Evolutionary conservation across 257 asterid genomes (phyloP).

Genomic region (Gentiana macrophylla): DNA sequence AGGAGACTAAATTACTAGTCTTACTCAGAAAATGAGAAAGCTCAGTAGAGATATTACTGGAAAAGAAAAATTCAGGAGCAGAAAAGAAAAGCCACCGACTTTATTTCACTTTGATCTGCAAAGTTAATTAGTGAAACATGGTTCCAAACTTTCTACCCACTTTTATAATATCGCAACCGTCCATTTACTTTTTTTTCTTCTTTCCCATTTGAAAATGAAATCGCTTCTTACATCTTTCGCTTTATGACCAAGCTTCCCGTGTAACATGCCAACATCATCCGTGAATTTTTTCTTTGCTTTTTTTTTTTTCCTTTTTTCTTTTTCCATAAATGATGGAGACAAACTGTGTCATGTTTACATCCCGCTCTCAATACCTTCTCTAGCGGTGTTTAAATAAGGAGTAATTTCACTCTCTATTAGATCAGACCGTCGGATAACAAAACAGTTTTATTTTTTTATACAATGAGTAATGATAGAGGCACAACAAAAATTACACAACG

Average conservation of each 20-base stretch:
- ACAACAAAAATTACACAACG: not conserved
- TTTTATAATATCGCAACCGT: slow-evolving; percentile 92
- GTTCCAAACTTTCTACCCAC: slow-evolving; percentile 64
- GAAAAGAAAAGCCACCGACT: too few relatives aligned
- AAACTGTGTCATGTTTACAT: not conserved
- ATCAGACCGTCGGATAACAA: too few relatives aligned
- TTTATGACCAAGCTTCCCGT: slow-evolving; percentile 15
- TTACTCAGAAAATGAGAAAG: too few relatives aligned
- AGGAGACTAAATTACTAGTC: too few relatives aligned
- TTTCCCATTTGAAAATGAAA: slow-evolving; percentile 5
- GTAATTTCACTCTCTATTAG: not conserved
- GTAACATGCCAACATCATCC: slow-evolving; percentile 16
- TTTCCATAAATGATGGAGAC: too few relatives aligned
- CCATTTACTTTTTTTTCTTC: slow-evolving; percentile 36
- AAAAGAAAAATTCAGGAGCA: too few relatives aligned
- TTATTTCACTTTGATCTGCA: too few relatives aligned
- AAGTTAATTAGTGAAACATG: slow-evolving; percentile 38
- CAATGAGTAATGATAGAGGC: not conserved
- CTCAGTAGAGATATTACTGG: too few relatives aligned
- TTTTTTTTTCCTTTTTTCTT: not conserved
- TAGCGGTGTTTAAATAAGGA: not conserved
- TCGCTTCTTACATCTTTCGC: not conserved
- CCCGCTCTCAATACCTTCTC: not conserved
- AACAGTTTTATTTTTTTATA: not conserved
- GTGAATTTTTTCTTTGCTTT: slow-evolving; percentile 14